Evolutionary conservation across 345 rosid species (phyloP).

Genomic region (Boechera divaricarpa): DNA sequence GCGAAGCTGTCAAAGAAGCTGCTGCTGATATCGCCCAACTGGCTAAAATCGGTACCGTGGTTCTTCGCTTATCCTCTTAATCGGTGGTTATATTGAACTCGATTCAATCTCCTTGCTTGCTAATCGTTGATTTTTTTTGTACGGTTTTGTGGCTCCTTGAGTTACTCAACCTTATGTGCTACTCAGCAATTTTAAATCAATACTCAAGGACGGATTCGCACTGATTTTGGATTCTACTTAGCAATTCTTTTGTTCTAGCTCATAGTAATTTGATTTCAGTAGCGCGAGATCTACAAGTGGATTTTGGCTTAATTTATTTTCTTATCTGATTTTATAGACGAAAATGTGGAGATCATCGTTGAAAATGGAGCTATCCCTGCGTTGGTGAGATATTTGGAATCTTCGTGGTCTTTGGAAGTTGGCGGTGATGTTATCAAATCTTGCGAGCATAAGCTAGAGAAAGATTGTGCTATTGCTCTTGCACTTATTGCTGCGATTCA

Average conservation of each 20-base stretch:
- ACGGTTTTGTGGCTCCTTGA: neutral
- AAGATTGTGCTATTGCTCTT: conserved; percentile 60
- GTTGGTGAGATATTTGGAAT: conserved; percentile 57
- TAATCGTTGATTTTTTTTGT: too few species aligned
- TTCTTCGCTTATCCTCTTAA: neutral
- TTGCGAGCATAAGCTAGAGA: conserved; percentile 62
- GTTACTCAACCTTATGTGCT: neutral
- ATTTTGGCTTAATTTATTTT: conserved; percentile 1
- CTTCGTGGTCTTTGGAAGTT: conserved; percentile 30
- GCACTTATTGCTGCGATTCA: conserved; percentile 71
- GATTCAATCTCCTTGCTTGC: neutral
- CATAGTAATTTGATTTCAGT: neutral
- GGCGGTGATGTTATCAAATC: conserved; percentile 22
- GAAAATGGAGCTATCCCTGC: conserved; percentile 68
- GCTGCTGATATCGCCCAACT: conserved; percentile 52
- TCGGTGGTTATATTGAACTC: neutral
- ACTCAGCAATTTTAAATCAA: neutral
- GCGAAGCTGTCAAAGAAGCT: conserved; percentile 56
- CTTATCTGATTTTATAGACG: conserved; percentile 50
- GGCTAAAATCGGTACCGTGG: conserved; percentile 58
- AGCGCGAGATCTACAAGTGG: conserved; percentile 4
- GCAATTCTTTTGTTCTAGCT: neutral
- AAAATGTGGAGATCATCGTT: conserved; percentile 57
- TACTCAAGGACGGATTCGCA: neutral
- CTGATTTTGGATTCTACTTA: neutral